Base-by-base conservation (phyloP, 129 eudicot genomes). In the Mikania micrantha region DNA sequence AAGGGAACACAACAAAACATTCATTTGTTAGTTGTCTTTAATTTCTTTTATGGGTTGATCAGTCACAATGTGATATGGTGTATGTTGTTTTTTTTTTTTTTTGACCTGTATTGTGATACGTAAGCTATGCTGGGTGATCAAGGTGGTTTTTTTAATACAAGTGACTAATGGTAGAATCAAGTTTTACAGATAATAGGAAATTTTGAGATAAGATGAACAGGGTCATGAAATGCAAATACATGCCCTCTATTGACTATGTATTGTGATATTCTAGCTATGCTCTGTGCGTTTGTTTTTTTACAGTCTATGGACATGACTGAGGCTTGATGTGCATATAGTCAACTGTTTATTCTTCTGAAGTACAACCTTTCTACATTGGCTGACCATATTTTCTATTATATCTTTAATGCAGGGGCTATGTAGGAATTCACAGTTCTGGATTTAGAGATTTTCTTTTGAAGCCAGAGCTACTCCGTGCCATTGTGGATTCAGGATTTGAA, bases 401-500 rank as follows among this genome's bases (percentile, higher is more conserved):
- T 69, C 7, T 19, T 24, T 8, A 52, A 28, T 73, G 20, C 62
- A 92, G 98, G 85, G 98, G 98, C 66, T 92, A 92, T 65, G 96
- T 88, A 21, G 96, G 98, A 31, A 92, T 92, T 60, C 96, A 93
- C 96, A 93, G 96, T 82, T 88, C 98, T 15, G 98, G 96, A 66
- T 93, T 88, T 82, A 88, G 98, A 88, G 96, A 93, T 76, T 93
- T 93, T 74, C 96, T 93, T 31, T 79, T 88, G 78, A 93, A 93
- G 85, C 98, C 98, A 67, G 98, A 93, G 81, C 86, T 93, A 57
- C 85, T 93, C 19, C 90, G 98, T 39, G 96, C 98, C 52, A 93
- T 93, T 72, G 98, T 93, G 66, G 98, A 93, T 68, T 93, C 95
- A 8, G 98, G 98, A 49, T 88, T 93, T 81, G 98, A 93, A 85